These are phyloP conservation scores for Aphanocladium album DNA, from an alignment of 2,329 filamentous ascomycete species.

Conservation along the genomic window DNA sequence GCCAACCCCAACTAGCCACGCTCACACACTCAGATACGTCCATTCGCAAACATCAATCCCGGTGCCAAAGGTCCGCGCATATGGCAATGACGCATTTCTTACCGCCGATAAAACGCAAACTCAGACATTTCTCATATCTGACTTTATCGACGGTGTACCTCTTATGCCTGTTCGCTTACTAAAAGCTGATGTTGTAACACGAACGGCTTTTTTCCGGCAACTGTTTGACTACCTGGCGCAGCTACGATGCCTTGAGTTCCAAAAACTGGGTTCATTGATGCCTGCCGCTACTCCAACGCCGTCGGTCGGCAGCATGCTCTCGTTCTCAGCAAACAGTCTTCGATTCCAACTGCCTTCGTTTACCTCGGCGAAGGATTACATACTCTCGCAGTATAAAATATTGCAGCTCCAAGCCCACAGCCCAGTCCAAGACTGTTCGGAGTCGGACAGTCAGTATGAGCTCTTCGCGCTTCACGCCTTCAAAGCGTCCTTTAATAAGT, in stretches of 20 bases:
- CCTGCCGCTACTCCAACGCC: constrained; percentile 14
- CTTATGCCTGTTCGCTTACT: constrained; percentile 11
- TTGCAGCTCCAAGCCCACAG: not conserved
- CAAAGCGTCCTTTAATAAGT: not conserved
- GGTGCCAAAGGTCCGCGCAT: constrained; percentile 19
- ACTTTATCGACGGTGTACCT: constrained; percentile 18
- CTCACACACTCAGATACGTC: constrained; percentile 17
- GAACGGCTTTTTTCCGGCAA: constrained; percentile 18
- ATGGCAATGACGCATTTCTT: constrained; percentile 16
- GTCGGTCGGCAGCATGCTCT: constrained; percentile 3
- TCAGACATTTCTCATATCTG: constrained; percentile 20
- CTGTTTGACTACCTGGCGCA: constrained; percentile 23
- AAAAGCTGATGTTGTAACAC: not conserved
- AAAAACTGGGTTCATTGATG: constrained; percentile 21
- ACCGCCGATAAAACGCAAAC: not conserved
- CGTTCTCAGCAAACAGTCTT: constrained; percentile 19
- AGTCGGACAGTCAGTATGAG: not conserved
- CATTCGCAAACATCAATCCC: constrained; percentile 19
- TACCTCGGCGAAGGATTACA: constrained; percentile 14
- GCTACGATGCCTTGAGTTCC: constrained; percentile 21
- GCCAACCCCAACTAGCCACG: not conserved
- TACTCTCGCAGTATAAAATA: constrained; percentile 13
- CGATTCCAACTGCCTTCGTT: constrained; percentile 15
- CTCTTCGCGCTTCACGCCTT: not conserved
- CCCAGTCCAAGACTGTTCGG: not conserved